A percentile compares a stretch with the other conserved stretches of the same genome.
Evolutionary conservation across 768 basidiomycete genomes (phyloP).

Genomic region (Lentinula lateritia): DNA sequence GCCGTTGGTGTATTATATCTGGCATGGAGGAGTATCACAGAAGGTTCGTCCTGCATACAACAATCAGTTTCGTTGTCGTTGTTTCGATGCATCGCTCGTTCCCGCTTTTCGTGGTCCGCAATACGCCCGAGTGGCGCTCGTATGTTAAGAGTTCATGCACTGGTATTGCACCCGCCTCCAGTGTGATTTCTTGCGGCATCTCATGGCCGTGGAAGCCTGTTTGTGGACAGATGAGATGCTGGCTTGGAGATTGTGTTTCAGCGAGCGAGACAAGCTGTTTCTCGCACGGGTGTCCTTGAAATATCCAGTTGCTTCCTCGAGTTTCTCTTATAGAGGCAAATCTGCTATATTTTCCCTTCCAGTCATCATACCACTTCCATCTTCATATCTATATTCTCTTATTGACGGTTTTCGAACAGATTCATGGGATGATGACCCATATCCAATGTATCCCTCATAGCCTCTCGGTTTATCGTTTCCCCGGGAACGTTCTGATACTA

Average conservation of each 20-base stretch:
- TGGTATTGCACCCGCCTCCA: too few relatives aligned
- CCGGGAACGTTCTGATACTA: not conserved
- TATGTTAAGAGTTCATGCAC: too few relatives aligned
- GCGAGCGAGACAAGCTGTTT: too few relatives aligned
- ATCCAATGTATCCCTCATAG: constrained; percentile 1
- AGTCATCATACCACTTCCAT: not conserved
- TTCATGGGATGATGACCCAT: constrained; percentile 3
- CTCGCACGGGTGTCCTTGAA: too few relatives aligned
- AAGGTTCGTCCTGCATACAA: constrained; percentile 46
- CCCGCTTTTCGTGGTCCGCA: too few relatives aligned
- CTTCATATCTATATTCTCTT: not conserved
- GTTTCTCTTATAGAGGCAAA: not conserved
- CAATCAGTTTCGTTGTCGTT: not conserved
- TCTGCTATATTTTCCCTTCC: too few relatives aligned
- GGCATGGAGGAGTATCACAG: constrained; percentile 88
- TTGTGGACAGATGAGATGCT: too few relatives aligned
- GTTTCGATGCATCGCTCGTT: not conserved
- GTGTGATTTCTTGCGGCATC: too few relatives aligned
- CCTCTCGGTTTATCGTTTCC: not conserved
- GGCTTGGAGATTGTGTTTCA: too few relatives aligned
- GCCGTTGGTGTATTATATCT: constrained; percentile 62
- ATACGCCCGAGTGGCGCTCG: too few relatives aligned
- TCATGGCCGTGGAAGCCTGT: too few relatives aligned
- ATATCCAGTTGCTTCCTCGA: not conserved
- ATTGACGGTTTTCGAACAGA: not conserved